Percentiles rank a stretch among this genome's conserved stretches.
These are phyloP conservation scores for Pugionium dolabratum DNA, from an alignment of 345 rosid genomes.

Conservation along the genomic window DNA sequence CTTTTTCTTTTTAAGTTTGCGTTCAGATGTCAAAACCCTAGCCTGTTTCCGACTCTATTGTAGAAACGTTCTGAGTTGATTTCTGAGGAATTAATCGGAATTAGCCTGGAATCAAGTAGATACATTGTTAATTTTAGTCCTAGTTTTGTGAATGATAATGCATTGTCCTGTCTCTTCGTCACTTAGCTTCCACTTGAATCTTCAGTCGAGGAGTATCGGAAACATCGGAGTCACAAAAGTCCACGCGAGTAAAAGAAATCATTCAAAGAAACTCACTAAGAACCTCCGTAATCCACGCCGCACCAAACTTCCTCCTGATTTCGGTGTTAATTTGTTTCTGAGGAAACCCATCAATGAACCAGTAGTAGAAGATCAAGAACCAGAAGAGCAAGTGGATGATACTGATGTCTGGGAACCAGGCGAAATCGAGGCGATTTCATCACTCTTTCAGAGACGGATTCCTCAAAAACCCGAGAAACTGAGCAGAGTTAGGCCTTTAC, in stretches of 20 bases:
- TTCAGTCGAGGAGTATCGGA: not conserved
- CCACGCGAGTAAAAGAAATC: slow-evolving; percentile 38
- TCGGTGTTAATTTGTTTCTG: slow-evolving; percentile 78
- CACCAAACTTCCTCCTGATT: slow-evolving; percentile 75
- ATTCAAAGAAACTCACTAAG: slow-evolving; percentile 52
- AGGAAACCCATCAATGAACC: slow-evolving; percentile 49
- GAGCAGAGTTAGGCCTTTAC: slow-evolving; percentile 64
- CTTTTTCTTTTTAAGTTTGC: slow-evolving; percentile 16
- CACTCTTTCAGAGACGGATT: slow-evolving; percentile 72
- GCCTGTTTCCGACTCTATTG: not conserved
- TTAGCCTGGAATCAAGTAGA: not conserved
- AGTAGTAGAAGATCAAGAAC: slow-evolving; percentile 31
- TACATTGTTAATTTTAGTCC: not conserved
- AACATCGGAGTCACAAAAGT: slow-evolving; percentile 15
- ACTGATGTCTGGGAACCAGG: slow-evolving; percentile 61
- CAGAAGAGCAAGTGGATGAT: slow-evolving; percentile 28
- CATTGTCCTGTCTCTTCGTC: slow-evolving; percentile 28
- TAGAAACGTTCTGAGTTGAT: not conserved
- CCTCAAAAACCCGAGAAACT: slow-evolving; percentile 72
- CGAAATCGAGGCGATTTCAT: slow-evolving; percentile 75
- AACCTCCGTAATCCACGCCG: slow-evolving; percentile 70
- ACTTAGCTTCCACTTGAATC: slow-evolving; percentile 30
- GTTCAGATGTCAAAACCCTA: slow-evolving; percentile 26
- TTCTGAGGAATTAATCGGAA: not conserved
- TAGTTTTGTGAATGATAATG: slow-evolving; percentile 19